Percentiles rank a stretch among this genome's conserved stretches.
Evolutionary conservation across 192 early-diverging fungal genomes (phyloP).

Genomic region (Haplosporangium gracile): DNA sequence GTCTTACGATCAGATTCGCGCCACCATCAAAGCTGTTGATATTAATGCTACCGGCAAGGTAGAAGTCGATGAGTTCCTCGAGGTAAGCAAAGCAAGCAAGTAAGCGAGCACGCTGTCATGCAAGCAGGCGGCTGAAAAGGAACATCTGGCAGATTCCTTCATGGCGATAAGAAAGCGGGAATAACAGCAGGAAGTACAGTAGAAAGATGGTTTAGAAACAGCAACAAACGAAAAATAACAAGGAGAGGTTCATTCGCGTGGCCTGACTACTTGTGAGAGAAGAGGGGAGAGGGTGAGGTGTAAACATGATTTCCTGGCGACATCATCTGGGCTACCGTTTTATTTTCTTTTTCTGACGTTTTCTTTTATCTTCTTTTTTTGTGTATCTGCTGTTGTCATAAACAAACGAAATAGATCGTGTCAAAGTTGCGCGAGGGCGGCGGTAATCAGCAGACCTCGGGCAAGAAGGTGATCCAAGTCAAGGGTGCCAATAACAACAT

Average conservation of each 20-base stretch:
- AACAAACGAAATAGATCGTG: constrained; percentile 55
- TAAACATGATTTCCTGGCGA: neutral
- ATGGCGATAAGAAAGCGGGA: neutral
- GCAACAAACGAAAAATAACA: neutral
- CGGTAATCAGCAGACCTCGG: constrained; percentile 62
- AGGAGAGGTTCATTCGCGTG: neutral
- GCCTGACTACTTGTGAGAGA: neutral
- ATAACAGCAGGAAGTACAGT: neutral
- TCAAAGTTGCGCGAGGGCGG: constrained; percentile 65
- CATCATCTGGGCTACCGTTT: constrained; percentile 9
- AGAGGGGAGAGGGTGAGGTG: neutral
- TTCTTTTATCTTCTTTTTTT: neutral
- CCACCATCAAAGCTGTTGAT: constrained; percentile 75
- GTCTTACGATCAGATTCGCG: constrained; percentile 82
- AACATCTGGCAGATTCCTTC: neutral
- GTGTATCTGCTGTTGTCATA: neutral
- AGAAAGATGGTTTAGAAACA: neutral
- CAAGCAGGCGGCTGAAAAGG: neutral
- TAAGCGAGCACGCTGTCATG: neutral
- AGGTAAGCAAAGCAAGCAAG: constrained; percentile 60
- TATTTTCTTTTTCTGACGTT: neutral
- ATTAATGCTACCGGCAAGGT: constrained; percentile 77
- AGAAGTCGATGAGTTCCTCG: constrained; percentile 85
- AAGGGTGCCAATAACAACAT: constrained; percentile 88
- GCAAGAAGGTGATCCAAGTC: constrained; percentile 89